Evolutionary conservation across 768 basidiomycete genomes (phyloP).

Genomic region (Lactarius deliciosus): DNA sequence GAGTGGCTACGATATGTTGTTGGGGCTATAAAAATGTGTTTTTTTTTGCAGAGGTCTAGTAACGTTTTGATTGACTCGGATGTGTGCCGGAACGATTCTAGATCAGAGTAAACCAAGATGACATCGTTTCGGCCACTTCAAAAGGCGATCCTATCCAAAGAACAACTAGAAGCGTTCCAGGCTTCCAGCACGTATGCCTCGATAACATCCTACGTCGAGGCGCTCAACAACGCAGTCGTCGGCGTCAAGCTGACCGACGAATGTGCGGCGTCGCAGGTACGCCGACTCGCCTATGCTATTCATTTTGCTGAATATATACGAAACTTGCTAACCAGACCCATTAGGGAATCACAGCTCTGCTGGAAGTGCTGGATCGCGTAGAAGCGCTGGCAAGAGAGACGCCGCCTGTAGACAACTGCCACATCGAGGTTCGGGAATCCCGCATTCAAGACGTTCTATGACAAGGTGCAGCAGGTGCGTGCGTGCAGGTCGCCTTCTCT

Average conservation of each 20-base stretch:
- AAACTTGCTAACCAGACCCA: background rate
- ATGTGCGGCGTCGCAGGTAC: constrained; percentile 57
- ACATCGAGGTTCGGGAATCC: constrained; percentile 97
- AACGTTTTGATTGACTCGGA: too few relatives aligned
- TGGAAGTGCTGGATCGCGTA: constrained; percentile 64
- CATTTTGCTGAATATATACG: background rate
- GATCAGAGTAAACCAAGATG: constrained; percentile 11
- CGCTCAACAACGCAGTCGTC: constrained; percentile 71
- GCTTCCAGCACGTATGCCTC: constrained; percentile 64
- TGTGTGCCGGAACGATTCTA: background rate
- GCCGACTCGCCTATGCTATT: constrained; percentile 32
- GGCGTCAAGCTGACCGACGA: constrained; percentile 74
- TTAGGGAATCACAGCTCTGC: constrained; percentile 63
- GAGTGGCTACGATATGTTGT: too few relatives aligned
- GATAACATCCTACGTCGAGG: constrained; percentile 68
- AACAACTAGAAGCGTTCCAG: constrained; percentile 83
- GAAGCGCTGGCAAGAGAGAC: constrained; percentile 64
- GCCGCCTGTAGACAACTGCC: constrained; percentile 86
- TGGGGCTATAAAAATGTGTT: too few relatives aligned
- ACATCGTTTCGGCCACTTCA: constrained; percentile 51
- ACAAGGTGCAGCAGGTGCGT: constrained; percentile 67
- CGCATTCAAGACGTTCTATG: constrained; percentile 90
- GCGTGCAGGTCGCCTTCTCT: background rate
- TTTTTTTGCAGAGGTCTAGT: too few relatives aligned
- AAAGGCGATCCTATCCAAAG: constrained; percentile 74